A percentile compares a stretch with the other conserved stretches of the same genome.
Conservation (phyloP, 176 grass and related monocot genomes). For the Olyra latifolia region DNA sequence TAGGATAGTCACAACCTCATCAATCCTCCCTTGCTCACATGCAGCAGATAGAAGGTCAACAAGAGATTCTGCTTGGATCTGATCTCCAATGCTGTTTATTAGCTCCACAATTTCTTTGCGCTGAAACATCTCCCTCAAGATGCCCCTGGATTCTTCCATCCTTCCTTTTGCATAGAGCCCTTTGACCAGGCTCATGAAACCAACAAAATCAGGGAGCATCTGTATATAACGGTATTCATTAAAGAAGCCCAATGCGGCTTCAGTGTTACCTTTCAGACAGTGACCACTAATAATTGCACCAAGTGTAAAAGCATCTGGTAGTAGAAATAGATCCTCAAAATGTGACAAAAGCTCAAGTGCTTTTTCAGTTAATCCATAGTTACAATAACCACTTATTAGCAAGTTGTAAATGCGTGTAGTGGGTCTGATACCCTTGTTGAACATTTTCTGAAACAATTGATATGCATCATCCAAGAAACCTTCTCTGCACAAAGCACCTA, state of each 20-base stretch:
- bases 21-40: conserved; percentile 76
- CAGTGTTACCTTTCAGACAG: conserved; percentile 69
- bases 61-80: conserved; percentile 58
- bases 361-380: conserved; percentile 66
- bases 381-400: conserved; percentile 77
- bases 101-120: conserved; percentile 55
- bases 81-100: conserved; percentile 73
- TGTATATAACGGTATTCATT: conserved; percentile 51
- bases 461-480: conserved; percentile 77
- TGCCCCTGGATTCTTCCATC: conserved; percentile 79
- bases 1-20: conserved; percentile 72
- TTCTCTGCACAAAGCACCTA: conserved; percentile 87
- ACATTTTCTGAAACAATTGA: conserved; percentile 72
- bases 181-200: conserved; percentile 71
- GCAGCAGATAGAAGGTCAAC: conserved; percentile 63
- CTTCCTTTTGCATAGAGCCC: conserved; percentile 88
- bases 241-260: conserved; percentile 70
- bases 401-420: conserved; percentile 67
- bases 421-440: conserved; percentile 60
- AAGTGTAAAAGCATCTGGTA: conserved; percentile 72
- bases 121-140: conserved; percentile 78
- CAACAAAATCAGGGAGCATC: conserved; percentile 73
- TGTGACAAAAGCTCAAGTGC: conserved; percentile 61
- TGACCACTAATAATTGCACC: conserved; percentile 70
- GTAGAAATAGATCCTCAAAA: conserved; percentile 57